phyloP scores from a whole-genome alignment of 805 yeast genomes.

The Kuraishia molischiana region DNA sequence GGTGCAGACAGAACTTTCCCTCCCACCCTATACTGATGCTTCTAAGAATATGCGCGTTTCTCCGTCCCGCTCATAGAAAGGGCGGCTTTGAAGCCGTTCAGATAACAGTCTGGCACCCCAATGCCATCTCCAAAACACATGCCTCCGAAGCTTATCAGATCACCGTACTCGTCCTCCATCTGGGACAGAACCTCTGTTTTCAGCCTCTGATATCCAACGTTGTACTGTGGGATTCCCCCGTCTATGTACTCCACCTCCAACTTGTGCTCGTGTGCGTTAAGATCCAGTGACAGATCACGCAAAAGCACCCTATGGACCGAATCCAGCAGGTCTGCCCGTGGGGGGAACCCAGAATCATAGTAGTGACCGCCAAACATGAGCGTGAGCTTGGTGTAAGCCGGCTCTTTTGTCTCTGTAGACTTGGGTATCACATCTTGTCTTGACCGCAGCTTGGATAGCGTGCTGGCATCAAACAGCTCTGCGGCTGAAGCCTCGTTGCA shows the following conservation, averaged over 20 bases:
- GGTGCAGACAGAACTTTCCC: no score
- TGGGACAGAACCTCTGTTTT: constrained; percentile 23
- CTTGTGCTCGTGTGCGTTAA: constrained; percentile 12
- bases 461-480: background rate
- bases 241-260: constrained; percentile 32
- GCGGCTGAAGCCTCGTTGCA: background rate
- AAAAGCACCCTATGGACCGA: constrained; percentile 21
- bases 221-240: constrained; percentile 72
- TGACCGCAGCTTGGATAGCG: constrained; percentile 7
- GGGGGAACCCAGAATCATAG: constrained; percentile 3
- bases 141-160: constrained; percentile 57
- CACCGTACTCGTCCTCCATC: constrained; percentile 24
- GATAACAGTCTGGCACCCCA: constrained; percentile 84
- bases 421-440: constrained; percentile 2
- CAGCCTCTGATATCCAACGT: constrained; percentile 53
- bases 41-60: no score
- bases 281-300: constrained; percentile 25
- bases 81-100: constrained; percentile 54
- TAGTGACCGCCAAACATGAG: constrained; percentile 86
- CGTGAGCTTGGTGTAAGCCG: constrained; percentile 60
- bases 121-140: constrained; percentile 73
- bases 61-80: constrained; percentile 16
- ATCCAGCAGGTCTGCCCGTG: constrained; percentile 3
- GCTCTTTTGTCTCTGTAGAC: constrained; percentile 3
- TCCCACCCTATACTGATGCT: no score